Evolutionary conservation across 139 green algal genomes (phyloP).

Genomic region (Gonium pectorale): DNA sequence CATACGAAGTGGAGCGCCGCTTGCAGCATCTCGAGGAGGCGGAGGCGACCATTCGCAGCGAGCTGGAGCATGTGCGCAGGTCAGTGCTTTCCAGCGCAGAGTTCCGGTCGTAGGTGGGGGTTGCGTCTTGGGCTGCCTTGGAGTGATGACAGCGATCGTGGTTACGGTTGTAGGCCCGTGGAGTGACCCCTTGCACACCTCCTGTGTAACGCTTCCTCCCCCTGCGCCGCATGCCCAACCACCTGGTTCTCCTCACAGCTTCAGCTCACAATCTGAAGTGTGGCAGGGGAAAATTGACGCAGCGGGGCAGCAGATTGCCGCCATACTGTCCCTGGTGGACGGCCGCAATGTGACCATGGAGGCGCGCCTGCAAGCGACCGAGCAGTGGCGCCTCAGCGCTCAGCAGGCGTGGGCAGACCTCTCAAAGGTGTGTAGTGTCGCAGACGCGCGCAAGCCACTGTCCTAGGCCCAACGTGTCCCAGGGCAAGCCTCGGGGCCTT

Average conservation of each 20-base stretch:
- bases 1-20: slow-evolving; percentile 16
- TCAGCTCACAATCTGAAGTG: slow-evolving; percentile 8
- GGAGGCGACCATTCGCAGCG: background rate
- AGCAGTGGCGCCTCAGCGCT: background rate
- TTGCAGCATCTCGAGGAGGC: slow-evolving; percentile 46
- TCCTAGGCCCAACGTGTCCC: too few relatives aligned
- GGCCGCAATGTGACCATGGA: slow-evolving; percentile 27
- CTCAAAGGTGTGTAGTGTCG: slow-evolving; percentile 18
- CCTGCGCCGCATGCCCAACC: background rate
- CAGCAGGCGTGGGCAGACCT: slow-evolving; percentile 31
- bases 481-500: too few relatives aligned
- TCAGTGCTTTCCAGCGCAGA: background rate
- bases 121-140: background rate
- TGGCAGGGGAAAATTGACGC: slow-evolving; percentile 35
- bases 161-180: background rate
- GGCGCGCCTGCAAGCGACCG: slow-evolving; percentile 2
- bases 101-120: too few relatives aligned
- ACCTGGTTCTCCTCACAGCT: background rate
- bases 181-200: background rate
- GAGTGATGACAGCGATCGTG: background rate
- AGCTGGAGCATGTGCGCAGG: slow-evolving; percentile 37
- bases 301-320: slow-evolving; percentile 32
- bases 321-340: slow-evolving; percentile 31
- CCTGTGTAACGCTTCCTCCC: background rate
- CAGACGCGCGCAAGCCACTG: too few relatives aligned